These are phyloP conservation scores for Strobilomyces echinocephalus DNA, from an alignment of 768 basidiomycete species.

Conservation along the genomic window DNA sequence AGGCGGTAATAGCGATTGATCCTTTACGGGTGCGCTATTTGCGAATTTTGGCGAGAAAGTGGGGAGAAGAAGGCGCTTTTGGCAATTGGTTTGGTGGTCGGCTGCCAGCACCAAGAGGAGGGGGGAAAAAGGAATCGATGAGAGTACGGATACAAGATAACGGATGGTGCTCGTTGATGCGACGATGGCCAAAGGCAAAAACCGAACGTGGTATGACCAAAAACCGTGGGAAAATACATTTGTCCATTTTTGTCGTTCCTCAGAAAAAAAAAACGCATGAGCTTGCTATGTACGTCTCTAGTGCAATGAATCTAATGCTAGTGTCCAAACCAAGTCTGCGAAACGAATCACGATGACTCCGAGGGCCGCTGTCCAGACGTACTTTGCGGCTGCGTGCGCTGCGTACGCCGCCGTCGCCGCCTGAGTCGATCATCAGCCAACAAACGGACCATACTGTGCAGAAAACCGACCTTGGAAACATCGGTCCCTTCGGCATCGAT, in stretches of 20 bases:
- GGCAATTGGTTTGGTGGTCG: conserved; percentile 14
- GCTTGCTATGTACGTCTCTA: neutral
- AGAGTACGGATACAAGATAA: conserved; percentile 31
- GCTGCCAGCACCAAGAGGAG: conserved; percentile 22
- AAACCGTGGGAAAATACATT: conserved; percentile 27
- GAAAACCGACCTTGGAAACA: conserved; percentile 64
- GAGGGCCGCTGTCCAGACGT: neutral
- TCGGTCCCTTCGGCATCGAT: conserved; percentile 84
- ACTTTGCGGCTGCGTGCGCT: conserved; percentile 15
- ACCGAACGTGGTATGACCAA: conserved; percentile 29
- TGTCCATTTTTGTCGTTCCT: neutral
- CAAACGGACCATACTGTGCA: too few species aligned
- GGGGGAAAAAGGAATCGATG: conserved; percentile 30
- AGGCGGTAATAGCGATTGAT: conserved; percentile 16
- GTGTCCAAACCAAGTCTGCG: neutral
- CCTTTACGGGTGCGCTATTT: conserved; percentile 17
- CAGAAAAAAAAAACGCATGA: neutral
- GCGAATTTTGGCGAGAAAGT: conserved; percentile 19
- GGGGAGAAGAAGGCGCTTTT: neutral
- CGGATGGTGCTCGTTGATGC: conserved; percentile 29
- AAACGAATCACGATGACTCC: neutral
- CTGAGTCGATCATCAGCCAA: conserved; percentile 7
- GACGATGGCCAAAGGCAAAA: conserved; percentile 27
- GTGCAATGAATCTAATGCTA: neutral
- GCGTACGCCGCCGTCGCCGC: conserved; percentile 28